Evolutionary conservation across 2,329 filamentous ascomycete genomes (phyloP).

Genomic region (Pseudophaeomoniella oleicola): DNA sequence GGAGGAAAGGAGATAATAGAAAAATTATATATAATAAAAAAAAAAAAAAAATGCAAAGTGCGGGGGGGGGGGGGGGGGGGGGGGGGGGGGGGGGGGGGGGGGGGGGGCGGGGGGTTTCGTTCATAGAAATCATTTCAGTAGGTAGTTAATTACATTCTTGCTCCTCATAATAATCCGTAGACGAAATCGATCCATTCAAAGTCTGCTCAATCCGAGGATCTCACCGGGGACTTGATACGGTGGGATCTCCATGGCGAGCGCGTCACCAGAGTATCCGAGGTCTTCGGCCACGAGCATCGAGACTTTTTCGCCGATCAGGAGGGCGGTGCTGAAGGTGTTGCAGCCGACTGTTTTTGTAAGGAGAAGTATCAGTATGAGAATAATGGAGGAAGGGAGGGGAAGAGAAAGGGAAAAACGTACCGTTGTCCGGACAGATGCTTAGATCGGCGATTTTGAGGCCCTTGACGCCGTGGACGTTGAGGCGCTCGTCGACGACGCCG

Average conservation of each 20-base stretch:
- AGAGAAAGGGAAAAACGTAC: slow-evolving; percentile 38
- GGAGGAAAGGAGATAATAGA: no score
- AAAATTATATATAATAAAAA: no score
- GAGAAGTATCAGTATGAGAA: slow-evolving; percentile 9
- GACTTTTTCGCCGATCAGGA: slow-evolving; percentile 64
- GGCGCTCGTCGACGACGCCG: slow-evolving; percentile 60
- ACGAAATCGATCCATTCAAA: no score
- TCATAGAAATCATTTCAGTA: neutral
- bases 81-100: no score
- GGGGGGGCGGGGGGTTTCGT: neutral
- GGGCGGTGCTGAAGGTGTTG: slow-evolving; percentile 49
- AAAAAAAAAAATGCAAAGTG: no score
- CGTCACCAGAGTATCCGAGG: slow-evolving; percentile 56
- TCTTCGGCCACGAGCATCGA: slow-evolving; percentile 58
- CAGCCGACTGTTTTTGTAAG: slow-evolving; percentile 20
- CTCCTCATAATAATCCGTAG: neutral
- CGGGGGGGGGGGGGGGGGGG: no score
- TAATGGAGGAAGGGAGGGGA: neutral
- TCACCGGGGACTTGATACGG: slow-evolving; percentile 40
- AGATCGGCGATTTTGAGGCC: slow-evolving; percentile 65
- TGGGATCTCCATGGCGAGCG: slow-evolving; percentile 63
- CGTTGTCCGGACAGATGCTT: slow-evolving; percentile 64
- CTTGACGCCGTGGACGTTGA: slow-evolving; percentile 65
- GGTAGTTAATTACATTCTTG: neutral
- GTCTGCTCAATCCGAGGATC: slow-evolving; percentile 16